Conservation (phyloP, 169 alveolate species). For the Plasmodium inui region DNA sequence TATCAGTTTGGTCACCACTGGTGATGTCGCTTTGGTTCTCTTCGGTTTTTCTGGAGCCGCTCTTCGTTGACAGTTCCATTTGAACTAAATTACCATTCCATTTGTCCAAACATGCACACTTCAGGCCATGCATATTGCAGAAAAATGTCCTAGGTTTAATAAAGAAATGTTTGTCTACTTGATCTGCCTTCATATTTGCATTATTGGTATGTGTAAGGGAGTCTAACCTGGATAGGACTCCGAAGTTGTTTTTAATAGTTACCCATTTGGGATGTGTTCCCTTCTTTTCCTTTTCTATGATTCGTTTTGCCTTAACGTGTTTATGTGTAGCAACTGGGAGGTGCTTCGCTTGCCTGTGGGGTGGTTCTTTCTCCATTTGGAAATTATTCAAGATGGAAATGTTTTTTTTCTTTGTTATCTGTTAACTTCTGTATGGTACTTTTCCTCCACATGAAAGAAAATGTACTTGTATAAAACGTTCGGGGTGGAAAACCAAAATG, state of each 20-base stretch:
- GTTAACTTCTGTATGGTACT: background rate
- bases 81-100: background rate
- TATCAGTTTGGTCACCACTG: background rate
- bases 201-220: background rate
- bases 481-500: background rate
- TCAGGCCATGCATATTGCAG: background rate
- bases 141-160: background rate
- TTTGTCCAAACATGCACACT: background rate
- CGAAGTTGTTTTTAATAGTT: background rate
- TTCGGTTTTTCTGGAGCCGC: background rate
- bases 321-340: background rate
- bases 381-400: background rate
- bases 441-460: background rate
- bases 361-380: background rate
- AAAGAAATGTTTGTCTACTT: background rate
- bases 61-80: background rate
- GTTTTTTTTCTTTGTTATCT: background rate
- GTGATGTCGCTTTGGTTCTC: background rate
- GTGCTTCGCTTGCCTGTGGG: background rate
- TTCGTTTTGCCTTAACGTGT: background rate
- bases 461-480: background rate
- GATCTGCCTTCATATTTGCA: background rate
- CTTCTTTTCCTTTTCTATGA: background rate
- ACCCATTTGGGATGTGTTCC: background rate
- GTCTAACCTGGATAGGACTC: background rate